Percentiles rank a stretch among this genome's conserved stretches.
Evolutionary conservation across 768 basidiomycete species (phyloP).

Genomic region (Boletus tylopilopsis): DNA sequence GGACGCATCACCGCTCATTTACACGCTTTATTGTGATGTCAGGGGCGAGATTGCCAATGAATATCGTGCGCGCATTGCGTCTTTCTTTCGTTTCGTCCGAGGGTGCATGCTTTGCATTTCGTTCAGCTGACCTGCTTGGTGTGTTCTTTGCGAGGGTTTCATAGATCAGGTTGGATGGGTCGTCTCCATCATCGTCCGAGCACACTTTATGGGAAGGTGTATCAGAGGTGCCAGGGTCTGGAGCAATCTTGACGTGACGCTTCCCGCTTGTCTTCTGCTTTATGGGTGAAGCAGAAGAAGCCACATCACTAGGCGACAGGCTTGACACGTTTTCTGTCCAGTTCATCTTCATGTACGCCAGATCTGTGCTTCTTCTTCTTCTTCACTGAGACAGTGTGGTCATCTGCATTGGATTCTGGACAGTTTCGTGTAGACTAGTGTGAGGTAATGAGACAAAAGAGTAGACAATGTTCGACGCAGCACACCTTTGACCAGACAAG

Average conservation of each 20-base stretch:
- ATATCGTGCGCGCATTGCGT: conserved; percentile 81
- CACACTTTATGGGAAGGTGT: too few relatives aligned
- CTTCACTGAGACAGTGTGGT: background rate
- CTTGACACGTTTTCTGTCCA: conserved; percentile 18
- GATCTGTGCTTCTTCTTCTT: conserved; percentile 15
- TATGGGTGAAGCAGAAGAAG: conserved; percentile 11
- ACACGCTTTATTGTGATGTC: conserved; percentile 78
- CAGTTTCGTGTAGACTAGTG: conserved; percentile 5
- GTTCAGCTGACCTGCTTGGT: conserved; percentile 24
- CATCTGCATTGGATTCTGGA: conserved; percentile 4
- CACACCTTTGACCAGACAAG: conserved; percentile 56
- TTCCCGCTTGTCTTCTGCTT: conserved; percentile 18
- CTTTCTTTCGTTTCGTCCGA: conserved; percentile 67
- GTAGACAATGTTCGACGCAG: background rate
- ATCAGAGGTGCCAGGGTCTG: too few relatives aligned
- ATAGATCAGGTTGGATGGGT: conserved; percentile 49
- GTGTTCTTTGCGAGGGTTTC: conserved; percentile 45
- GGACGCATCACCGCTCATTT: conserved; percentile 25
- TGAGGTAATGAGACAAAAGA: conserved; percentile 6
- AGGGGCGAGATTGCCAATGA: conserved; percentile 84
- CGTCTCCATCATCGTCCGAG: conserved; percentile 33
- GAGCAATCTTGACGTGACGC: background rate
- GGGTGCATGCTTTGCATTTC: conserved; percentile 51
- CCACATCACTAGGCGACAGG: background rate
- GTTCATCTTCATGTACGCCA: conserved; percentile 12